These are phyloP conservation scores for Phoma herbarum DNA, from an alignment of 2,329 filamentous ascomycete genomes.

Conservation along the genomic window DNA sequence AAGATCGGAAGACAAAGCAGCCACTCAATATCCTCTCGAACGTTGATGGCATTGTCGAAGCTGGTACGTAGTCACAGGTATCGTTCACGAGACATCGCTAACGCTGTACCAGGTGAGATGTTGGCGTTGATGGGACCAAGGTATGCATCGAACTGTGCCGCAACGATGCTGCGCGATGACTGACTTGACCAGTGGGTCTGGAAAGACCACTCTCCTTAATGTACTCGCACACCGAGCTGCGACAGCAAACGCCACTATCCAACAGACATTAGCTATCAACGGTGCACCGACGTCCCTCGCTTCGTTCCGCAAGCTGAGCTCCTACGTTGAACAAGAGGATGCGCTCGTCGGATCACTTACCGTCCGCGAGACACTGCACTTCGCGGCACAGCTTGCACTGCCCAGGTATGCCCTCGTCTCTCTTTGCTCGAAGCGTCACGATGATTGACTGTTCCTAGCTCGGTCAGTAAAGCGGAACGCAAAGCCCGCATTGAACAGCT, in stretches of 20 bases:
- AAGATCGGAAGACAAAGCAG: slow-evolving; percentile 72
- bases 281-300: slow-evolving; percentile 62
- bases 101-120: slow-evolving; percentile 67
- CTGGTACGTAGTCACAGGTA: slow-evolving; percentile 55
- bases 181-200: slow-evolving; percentile 58
- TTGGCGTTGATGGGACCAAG: slow-evolving; percentile 83
- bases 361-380: slow-evolving; percentile 79
- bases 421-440: not conserved
- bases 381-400: slow-evolving; percentile 74
- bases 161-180: not conserved
- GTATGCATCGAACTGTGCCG: slow-evolving; percentile 42
- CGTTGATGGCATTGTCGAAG: slow-evolving; percentile 70
- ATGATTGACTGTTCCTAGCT: slow-evolving; percentile 44
- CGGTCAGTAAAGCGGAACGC: slow-evolving; percentile 65
- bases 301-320: slow-evolving; percentile 71
- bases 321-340: slow-evolving; percentile 90
- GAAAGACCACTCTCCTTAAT: slow-evolving; percentile 87
- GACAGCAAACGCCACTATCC: slow-evolving; percentile 62
- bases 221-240: slow-evolving; percentile 72
- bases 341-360: slow-evolving; percentile 82
- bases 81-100: not conserved
- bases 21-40: slow-evolving; percentile 70
- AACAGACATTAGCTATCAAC: slow-evolving; percentile 69
- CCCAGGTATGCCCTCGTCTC: slow-evolving; percentile 42
- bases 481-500: slow-evolving; percentile 71